These are phyloP conservation scores for Oenanthe javanica DNA, from an alignment of 140 eudicot species.

Conservation along the genomic window DNA sequence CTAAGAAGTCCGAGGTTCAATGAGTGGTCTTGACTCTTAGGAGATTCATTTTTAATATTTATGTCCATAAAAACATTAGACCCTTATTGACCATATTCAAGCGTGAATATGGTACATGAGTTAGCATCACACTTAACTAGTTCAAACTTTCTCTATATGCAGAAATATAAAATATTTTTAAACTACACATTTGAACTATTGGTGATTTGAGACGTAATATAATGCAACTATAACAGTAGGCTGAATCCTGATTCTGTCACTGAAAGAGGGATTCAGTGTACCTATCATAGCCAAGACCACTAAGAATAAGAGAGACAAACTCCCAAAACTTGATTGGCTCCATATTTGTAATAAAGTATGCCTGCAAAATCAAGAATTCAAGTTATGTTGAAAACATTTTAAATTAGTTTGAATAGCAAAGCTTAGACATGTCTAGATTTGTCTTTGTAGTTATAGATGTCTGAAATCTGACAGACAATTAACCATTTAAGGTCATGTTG, in stretches of 20 bases:
- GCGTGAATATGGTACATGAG: background rate
- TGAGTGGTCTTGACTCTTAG: background rate
- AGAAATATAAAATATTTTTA: no score
- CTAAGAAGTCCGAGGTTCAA: background rate
- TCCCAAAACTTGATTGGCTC: constrained; percentile 40
- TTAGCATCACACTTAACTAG: background rate
- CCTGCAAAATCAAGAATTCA: constrained; percentile 65
- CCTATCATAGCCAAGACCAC: constrained; percentile 91
- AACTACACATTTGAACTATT: background rate
- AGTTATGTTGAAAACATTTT: background rate
- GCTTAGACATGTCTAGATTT: background rate
- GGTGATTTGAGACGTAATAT: background rate
- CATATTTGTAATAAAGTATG: constrained; percentile 87
- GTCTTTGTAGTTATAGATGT: background rate
- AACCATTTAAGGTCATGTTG: background rate
- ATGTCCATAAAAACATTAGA: background rate
- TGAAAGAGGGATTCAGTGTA: constrained; percentile 21
- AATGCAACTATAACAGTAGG: background rate
- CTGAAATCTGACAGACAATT: background rate
- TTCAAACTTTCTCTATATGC: background rate
- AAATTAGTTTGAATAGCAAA: background rate
- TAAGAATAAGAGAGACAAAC: constrained; percentile 16
- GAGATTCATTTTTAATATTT: background rate
- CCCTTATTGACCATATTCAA: background rate
- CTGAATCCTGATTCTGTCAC: background rate